These are phyloP conservation scores for Osmozyma mogii DNA, from an alignment of 805 yeast genomes.

Conservation along the genomic window DNA sequence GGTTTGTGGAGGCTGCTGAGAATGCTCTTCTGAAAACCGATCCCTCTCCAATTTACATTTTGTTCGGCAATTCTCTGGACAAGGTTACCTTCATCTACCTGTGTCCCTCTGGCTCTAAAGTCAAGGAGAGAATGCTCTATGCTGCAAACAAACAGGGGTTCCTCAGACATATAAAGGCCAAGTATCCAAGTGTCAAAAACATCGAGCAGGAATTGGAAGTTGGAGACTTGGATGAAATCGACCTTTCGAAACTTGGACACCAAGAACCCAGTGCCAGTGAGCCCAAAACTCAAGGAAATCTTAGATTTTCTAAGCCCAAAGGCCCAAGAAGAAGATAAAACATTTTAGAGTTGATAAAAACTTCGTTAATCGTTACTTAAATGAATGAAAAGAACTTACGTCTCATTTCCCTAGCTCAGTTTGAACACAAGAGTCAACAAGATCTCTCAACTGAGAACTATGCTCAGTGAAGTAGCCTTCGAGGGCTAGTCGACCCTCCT, in stretches of 20 bases:
- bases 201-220: conserved; percentile 52
- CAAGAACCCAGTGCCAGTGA: conserved; percentile 8
- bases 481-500: conserved; percentile 5
- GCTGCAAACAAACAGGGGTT: conserved; percentile 73
- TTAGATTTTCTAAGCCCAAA: conserved; percentile 51
- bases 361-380: conserved; percentile 8
- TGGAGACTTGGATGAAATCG: conserved; percentile 67
- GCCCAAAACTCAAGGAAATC: conserved; percentile 7
- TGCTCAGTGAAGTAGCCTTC: conserved; percentile 13
- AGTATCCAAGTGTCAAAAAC: conserved; percentile 14
- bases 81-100: conserved; percentile 61
- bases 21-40: conserved; percentile 17
- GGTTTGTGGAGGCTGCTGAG: conserved; percentile 16
- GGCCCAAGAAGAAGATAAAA: conserved; percentile 52
- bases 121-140: conserved; percentile 85
- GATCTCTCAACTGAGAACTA: conserved; percentile 12
- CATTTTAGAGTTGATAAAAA: neutral
- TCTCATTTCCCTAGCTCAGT: conserved; percentile 26
- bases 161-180: conserved; percentile 39
- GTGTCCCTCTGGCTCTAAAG: conserved; percentile 86
- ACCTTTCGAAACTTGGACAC: conserved; percentile 38
- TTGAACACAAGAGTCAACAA: conserved; percentile 20
- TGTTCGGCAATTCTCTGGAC: conserved; percentile 36
- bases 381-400: conserved; percentile 40
- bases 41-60: conserved; percentile 49